phyloP scores from a whole-genome alignment of 2,329 filamentous ascomycete species.

The Trichoderma endophyticum region DNA sequence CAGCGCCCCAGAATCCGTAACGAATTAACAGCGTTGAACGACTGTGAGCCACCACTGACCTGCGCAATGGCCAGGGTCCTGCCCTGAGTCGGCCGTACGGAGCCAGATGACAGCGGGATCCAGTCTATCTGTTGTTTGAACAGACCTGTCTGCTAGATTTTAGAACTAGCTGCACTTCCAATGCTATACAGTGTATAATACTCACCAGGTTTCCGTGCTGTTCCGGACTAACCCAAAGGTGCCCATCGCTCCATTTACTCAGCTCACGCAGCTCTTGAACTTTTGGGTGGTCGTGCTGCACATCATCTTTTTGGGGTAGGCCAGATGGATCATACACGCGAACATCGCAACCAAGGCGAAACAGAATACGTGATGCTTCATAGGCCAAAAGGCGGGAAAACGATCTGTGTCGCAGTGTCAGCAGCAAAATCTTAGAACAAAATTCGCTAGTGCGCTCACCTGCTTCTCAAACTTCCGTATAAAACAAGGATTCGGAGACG shows the following conservation, averaged over 20 bases:
- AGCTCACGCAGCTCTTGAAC: background rate
- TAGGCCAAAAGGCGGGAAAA: background rate
- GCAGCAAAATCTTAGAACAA: background rate
- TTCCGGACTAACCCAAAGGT: background rate
- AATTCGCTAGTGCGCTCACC: background rate
- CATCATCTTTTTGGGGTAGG: background rate
- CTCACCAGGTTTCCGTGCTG: background rate
- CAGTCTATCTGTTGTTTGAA: background rate
- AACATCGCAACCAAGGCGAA: background rate
- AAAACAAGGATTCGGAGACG: background rate
- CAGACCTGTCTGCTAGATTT: background rate
- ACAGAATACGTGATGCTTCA: background rate
- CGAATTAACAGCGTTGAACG: background rate
- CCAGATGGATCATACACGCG: background rate
- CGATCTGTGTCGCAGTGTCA: background rate
- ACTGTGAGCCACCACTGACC: background rate
- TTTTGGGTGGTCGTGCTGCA: background rate
- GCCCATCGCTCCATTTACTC: background rate
- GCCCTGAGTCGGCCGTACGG: background rate
- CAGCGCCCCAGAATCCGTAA: background rate
- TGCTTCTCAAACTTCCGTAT: background rate
- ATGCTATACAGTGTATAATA: background rate
- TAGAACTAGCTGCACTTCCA: background rate
- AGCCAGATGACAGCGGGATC: background rate
- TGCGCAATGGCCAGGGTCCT: background rate